Evolutionary conservation across 257 asterid species (phyloP).

Genomic region (Solanum paucissectum): DNA sequence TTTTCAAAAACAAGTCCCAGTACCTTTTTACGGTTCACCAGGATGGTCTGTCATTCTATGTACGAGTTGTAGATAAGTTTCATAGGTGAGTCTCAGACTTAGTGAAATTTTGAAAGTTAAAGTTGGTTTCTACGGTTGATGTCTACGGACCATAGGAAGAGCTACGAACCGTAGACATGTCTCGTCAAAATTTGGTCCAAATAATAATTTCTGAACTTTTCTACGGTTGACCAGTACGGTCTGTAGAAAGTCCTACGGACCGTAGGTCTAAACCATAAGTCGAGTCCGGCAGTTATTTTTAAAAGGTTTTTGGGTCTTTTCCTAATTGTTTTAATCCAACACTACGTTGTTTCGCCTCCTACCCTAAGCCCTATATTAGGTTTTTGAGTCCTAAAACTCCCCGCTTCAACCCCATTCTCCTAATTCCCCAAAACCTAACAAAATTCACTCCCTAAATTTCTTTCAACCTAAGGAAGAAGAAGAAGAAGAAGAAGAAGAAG

Average conservation of each 20-base stretch:
- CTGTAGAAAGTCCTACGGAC: background rate
- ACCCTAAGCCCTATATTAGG: background rate
- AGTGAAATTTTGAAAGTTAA: too few species aligned
- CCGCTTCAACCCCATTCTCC: background rate
- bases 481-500: too few species aligned
- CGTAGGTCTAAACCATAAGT: background rate
- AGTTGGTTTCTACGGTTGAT: too few species aligned
- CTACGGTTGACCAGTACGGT: background rate
- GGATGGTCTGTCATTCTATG: too few species aligned
- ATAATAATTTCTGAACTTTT: too few species aligned
- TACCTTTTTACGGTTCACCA: too few species aligned
- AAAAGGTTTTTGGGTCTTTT: background rate
- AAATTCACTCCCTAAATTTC: background rate
- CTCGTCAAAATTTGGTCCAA: too few species aligned
- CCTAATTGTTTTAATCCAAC: background rate
- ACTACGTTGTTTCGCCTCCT: background rate
- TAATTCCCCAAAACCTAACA: background rate
- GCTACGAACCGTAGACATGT: too few species aligned
- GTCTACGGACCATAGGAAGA: too few species aligned
- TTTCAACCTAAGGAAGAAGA: background rate
- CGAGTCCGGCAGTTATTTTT: background rate
- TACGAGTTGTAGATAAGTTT: too few species aligned
- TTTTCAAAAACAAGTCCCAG: too few species aligned
- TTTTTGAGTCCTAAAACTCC: background rate
- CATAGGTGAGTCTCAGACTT: too few species aligned